Base-by-base conservation (phyloP, 495 filamentous ascomycete species). In the Xylaria venustula region DNA sequence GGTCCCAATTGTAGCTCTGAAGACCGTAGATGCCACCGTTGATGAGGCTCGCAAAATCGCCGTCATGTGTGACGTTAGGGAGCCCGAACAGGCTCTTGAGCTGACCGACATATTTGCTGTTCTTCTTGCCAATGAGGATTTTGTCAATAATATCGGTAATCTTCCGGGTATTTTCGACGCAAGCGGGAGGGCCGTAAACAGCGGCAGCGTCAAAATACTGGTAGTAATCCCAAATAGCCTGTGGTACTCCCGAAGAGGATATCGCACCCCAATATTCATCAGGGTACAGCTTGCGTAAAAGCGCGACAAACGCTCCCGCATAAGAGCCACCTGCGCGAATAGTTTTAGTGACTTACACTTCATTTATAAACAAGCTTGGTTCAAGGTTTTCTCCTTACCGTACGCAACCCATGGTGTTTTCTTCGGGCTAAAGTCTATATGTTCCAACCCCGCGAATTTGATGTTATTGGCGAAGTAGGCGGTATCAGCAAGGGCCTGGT, bases 221-320 rank as follows among this genome's bases (percentile, higher is more conserved):
- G 87, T 87, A 90, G 67, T 84, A 91, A 56, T 90, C 87, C 65
- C 81, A 83, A 48, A 90, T 88, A 7, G 89, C 88, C 56, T 83
- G 79, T 0, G 87, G 87, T 3, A 91, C 88, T 1, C 86, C 88
- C 3, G 88, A 90, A 0, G 85, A 88, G 0, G 85, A 84, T 34
- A 92, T 89, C 0, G 87, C 81, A 22, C 81, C 89, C 74, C 76
- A 89, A 73, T 85, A 91, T 23, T 83, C 73, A 32, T 89, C 83
- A 0, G 89, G 89, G 68, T 91, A 91, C 44, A 85, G 61, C 53
- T 83, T 84, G 3, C 89, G 82, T 32, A 90, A 68, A 66, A 92
- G 87, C 1, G 89, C 88, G 32, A 84, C 85, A 58, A 89, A 87
- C 9, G 84, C 85, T 15, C 89, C 89, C 17, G 88, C 86, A 65